A percentile compares a stretch with the other conserved stretches of the same genome.
phyloP scores from a whole-genome alignment of 2,329 filamentous ascomycete genomes.

The Pezicula radicicola region DNA sequence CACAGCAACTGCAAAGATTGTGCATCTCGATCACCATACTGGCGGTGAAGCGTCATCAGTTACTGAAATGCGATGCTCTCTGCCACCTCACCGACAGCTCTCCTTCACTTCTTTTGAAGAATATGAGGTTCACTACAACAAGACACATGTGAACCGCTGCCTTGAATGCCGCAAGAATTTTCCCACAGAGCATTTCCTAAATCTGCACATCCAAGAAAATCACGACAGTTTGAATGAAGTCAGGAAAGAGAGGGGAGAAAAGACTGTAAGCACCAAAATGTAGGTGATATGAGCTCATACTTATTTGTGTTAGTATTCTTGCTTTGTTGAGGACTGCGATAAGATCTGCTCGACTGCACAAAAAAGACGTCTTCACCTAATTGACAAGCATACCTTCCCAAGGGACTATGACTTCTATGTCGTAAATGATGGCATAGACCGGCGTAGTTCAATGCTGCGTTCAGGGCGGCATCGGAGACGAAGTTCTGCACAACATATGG shows the following conservation, averaged over 20 bases:
- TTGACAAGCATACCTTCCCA: constrained; percentile 93
- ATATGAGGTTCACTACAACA: constrained; percentile 84
- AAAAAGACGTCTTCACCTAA: constrained; percentile 83
- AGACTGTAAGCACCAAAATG: constrained; percentile 57
- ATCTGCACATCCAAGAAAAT: constrained; percentile 84
- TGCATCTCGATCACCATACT: constrained; percentile 61
- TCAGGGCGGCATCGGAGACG: constrained; percentile 48
- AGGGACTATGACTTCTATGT: constrained; percentile 85
- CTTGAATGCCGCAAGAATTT: constrained; percentile 83
- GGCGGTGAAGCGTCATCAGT: constrained; percentile 20
- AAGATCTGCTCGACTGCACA: constrained; percentile 78
- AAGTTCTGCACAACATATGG: constrained; percentile 38
- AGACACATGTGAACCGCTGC: constrained; percentile 81
- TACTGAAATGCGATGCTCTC: constrained; percentile 68
- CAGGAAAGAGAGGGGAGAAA: constrained; percentile 75
- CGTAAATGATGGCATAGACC: constrained; percentile 86
- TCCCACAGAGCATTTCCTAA: constrained; percentile 76
- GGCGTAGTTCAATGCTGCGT: constrained; percentile 72
- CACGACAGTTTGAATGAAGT: constrained; percentile 79
- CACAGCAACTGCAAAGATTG: constrained; percentile 47
- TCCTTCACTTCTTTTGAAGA: constrained; percentile 73
- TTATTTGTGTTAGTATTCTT: constrained; percentile 62
- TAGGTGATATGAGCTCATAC: background rate
- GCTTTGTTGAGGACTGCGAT: constrained; percentile 87
- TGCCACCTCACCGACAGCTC: constrained; percentile 75